Percentiles rank a stretch among this genome's conserved stretches.
Conservation (phyloP, 2,329 filamentous ascomycete species). For the Calonectria multiphialidica region DNA sequence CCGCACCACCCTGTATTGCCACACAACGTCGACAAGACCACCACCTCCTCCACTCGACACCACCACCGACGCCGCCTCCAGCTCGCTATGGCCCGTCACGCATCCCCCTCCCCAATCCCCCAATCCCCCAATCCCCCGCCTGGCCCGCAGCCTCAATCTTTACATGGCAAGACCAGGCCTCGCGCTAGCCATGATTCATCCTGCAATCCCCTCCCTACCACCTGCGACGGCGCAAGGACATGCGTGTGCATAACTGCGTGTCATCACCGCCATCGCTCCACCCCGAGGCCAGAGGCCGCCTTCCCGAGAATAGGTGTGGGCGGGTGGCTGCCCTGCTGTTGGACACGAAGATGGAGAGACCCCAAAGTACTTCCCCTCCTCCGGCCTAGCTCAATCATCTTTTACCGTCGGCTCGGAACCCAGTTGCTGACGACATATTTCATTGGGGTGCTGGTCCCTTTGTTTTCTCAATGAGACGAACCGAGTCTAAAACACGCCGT, state of each 20-base stretch:
- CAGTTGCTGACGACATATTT: conserved; percentile 13
- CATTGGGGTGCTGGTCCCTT: neutral
- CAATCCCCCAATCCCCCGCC: conserved; percentile 4
- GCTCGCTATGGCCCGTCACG: conserved; percentile 2
- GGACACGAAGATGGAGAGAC: conserved; percentile 2
- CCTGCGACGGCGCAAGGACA: conserved; percentile 11
- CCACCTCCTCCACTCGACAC: neutral
- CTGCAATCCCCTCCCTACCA: neutral
- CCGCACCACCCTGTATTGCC: conserved; percentile 18
- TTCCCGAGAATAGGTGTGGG: conserved; percentile 33
- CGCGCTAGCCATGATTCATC: conserved; percentile 16
- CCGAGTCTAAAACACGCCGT: conserved; percentile 11
- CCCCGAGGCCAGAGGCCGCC: conserved; percentile 28
- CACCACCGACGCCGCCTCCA: conserved; percentile 1
- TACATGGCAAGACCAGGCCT: conserved; percentile 1
- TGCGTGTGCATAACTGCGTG: conserved; percentile 38
- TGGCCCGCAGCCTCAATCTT: conserved; percentile 10
- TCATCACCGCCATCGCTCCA: conserved; percentile 36
- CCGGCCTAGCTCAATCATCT: neutral
- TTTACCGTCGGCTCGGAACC: conserved; percentile 4
- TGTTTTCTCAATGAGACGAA: conserved; percentile 9
- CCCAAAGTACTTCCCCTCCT: neutral
- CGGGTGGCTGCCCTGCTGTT: conserved; percentile 27
- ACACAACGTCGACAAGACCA: conserved; percentile 16
- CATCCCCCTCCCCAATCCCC: no score